Evolutionary conservation across 495 filamentous ascomycete species (phyloP).

Genomic region (Tuber melanosporum): DNA sequence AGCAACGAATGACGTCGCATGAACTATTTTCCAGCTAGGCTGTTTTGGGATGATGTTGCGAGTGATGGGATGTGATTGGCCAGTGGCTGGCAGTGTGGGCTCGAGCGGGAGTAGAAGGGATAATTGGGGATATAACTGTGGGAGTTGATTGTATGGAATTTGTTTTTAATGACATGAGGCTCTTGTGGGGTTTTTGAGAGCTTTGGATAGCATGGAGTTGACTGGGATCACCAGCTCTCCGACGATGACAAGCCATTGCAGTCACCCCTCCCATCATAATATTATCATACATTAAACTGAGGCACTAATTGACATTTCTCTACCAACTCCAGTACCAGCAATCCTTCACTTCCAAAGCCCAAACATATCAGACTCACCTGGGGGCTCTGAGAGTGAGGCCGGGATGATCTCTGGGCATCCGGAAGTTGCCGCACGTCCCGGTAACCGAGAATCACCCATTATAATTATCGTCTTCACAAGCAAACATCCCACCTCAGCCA

Average conservation of each 20-base stretch:
- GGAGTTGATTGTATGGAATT: not conserved
- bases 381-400: not conserved
- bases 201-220: not conserved
- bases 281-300: not conserved
- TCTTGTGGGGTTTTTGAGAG: not conserved
- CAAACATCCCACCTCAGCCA: not conserved
- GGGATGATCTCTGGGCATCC: not conserved
- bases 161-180: not conserved
- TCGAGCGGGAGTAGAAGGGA: not conserved
- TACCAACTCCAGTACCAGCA: not conserved
- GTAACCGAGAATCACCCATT: not conserved
- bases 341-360: not conserved
- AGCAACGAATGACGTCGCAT: not conserved
- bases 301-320: not conserved
- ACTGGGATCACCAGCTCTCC: not conserved
- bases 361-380: not conserved
- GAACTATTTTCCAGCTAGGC: not conserved
- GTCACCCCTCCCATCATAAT: not conserved
- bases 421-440: not conserved
- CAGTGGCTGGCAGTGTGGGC: not conserved
- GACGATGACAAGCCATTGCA: not conserved
- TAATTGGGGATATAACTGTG: not conserved
- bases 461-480: not conserved
- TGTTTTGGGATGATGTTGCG: not conserved
- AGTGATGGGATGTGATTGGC: not conserved